phyloP scores from a whole-genome alignment of 768 basidiomycete genomes.

The Pisolithus orientalis region DNA sequence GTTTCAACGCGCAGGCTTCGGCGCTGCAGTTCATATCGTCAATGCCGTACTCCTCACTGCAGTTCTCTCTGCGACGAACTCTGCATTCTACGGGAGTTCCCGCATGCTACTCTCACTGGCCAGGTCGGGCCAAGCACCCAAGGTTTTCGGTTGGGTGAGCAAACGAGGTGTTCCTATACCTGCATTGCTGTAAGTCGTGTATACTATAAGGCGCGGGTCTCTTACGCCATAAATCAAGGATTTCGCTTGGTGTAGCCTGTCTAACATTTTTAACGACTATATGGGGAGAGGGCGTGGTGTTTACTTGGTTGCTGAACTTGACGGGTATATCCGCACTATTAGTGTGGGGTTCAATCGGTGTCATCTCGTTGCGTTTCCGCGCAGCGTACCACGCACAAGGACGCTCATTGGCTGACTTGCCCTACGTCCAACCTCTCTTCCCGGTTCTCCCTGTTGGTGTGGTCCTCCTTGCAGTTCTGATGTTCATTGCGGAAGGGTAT shows the following conservation, averaged over 20 bases:
- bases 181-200: conserved; percentile 40
- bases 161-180: conserved; percentile 58
- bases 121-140: conserved; percentile 57
- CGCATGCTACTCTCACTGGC: conserved; percentile 59
- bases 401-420: conserved; percentile 45
- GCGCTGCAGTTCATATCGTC: conserved; percentile 54
- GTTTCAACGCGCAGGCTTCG: conserved; percentile 56
- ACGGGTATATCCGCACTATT: conserved; percentile 63
- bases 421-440: conserved; percentile 51
- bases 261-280: conserved; percentile 53
- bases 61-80: conserved; percentile 58
- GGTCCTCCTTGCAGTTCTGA: conserved; percentile 40
- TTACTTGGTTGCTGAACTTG: conserved; percentile 56
- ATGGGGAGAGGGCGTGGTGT: conserved; percentile 50
- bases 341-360: conserved; percentile 57
- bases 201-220: conserved; percentile 10
- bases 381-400: conserved; percentile 52
- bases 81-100: conserved; percentile 61
- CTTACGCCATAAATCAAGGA: conserved; percentile 24
- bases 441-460: conserved; percentile 47
- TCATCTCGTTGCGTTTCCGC: conserved; percentile 57
- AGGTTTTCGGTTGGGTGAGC: conserved; percentile 58
- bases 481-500: conserved; percentile 54
- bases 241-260: conserved; percentile 41
- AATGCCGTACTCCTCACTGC: conserved; percentile 65